A percentile compares a stretch with the other conserved stretches of the same genome.
Evolutionary conservation across 768 basidiomycete species (phyloP).

Genomic region (Pleurotus ostreatus): DNA sequence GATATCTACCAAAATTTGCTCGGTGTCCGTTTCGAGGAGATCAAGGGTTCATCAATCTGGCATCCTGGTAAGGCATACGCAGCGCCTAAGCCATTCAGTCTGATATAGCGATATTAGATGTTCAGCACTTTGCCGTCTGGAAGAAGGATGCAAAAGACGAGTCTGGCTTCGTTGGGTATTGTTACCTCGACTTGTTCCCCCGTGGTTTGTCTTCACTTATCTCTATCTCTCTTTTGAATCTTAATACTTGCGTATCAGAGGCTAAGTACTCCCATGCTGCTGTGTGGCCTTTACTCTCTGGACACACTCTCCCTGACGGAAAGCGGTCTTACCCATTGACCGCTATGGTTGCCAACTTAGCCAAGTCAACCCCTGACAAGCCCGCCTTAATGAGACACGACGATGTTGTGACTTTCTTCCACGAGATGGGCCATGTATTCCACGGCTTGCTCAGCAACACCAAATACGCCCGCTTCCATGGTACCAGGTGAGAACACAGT

Average conservation of each 20-base stretch:
- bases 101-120: conserved; percentile 42
- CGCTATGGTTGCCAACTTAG: conserved; percentile 89
- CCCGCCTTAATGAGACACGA: conserved; percentile 86
- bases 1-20: conserved; percentile 82
- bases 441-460: conserved; percentile 68
- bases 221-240: neutral
- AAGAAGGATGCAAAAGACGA: conserved; percentile 68
- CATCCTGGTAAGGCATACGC: conserved; percentile 55
- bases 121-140: conserved; percentile 85
- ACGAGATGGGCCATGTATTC: conserved; percentile 82
- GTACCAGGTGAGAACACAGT: conserved; percentile 46
- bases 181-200: conserved; percentile 86
- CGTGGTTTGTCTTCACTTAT: conserved; percentile 43
- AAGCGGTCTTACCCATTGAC: conserved; percentile 68
- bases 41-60: conserved; percentile 61
- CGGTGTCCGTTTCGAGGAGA: conserved; percentile 67
- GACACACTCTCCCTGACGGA: conserved; percentile 54
- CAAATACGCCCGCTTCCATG: conserved; percentile 75
- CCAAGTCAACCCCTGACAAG: conserved; percentile 76
- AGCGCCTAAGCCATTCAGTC: neutral
- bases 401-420: conserved; percentile 89
- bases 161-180: conserved; percentile 76
- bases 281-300: conserved; percentile 73
- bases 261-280: conserved; percentile 86
- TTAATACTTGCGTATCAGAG: conserved; percentile 30